Evolutionary conservation across 1,284 basidiomycete genomes (phyloP), one percentile per base, ranked within the genome.

Genomic region (Abortiporus biennis): DNA sequence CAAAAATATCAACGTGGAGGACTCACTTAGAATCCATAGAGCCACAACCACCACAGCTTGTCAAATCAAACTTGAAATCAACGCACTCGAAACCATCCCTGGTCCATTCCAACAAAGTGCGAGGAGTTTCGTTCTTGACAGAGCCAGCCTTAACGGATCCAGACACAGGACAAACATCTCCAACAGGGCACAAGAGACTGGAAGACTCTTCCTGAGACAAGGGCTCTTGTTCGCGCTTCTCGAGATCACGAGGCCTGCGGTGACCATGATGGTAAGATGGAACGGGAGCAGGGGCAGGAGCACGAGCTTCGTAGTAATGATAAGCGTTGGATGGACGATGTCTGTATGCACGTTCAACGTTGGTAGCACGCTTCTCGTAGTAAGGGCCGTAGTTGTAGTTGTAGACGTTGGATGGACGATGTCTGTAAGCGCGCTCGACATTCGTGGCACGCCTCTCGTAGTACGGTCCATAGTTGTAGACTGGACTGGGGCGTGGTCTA

Each of bases 41-140:
- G 11, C 57, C 55, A 47, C 62, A 64, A 23, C 62, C 62, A 12
- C 61, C 62, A 42, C 60, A 64, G 27, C 57, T 56, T 16, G 43
- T 47, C 29, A 63, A 50, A 43, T 64, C 62, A 39, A 49, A 52
- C 9, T 33, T 31, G 25, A 58, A 44, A 36, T 63, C 60, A n/a
- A 59, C 59, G 37, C 62, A 64, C 43, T 64, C 61, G 44, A 54
- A 59, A 11, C 54, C 57, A 2, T 55, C 34, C 17, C 40, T 35
- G 31, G 54, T 45, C 52, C 53, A 57, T 25, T 53, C 51, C 30
- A 31, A 24, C 19, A 57, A 36, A 3, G 49, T 48, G 6, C n/a
- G 44, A 19, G 49, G 50, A 16, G 43, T 8, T n/a, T 46, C 24
- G 33, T 49, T 19, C n/a, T n/a, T n/a, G n/a, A n/a, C n/a, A n/a